Conservation (phyloP, 257 asterid species). For the Asclepias syriaca region DNA sequence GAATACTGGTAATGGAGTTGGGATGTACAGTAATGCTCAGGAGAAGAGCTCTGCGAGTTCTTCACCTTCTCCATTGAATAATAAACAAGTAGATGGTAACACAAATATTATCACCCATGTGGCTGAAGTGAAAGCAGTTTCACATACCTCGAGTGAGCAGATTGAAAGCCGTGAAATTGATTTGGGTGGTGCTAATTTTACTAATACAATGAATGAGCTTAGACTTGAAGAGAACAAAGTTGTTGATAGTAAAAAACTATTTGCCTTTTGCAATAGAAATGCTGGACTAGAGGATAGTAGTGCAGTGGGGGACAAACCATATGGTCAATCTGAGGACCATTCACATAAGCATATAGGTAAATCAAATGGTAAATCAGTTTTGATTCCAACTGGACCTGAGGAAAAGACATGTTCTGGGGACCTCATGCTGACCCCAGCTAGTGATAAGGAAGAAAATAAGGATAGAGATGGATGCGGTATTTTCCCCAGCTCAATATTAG, state of each 20-base stretch:
- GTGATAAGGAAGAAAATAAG: constrained; percentile 22
- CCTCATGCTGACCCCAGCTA: constrained; percentile 19
- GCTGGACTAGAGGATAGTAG: constrained; percentile 27
- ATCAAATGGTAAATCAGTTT: constrained; percentile 18
- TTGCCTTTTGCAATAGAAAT: constrained; percentile 29
- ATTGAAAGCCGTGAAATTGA: constrained; percentile 27
- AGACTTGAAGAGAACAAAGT: constrained; percentile 24
- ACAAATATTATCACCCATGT: not conserved
- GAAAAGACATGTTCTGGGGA: constrained; percentile 22
- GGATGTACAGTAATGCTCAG: constrained; percentile 20
- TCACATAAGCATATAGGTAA: constrained; percentile 18
- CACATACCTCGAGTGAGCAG: constrained; percentile 27
- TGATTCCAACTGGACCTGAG: constrained; percentile 22
- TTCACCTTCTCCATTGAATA: constrained; percentile 21
- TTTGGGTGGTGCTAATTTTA: constrained; percentile 20
- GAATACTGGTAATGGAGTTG: constrained; percentile 24
- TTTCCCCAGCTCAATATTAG: constrained; percentile 20
- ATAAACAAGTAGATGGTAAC: constrained; percentile 15
- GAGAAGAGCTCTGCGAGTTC: constrained; percentile 19
- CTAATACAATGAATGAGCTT: constrained; percentile 23
- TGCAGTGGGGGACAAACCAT: constrained; percentile 26
- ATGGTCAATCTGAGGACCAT: constrained; percentile 18
- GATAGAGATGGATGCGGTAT: constrained; percentile 15
- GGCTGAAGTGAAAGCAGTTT: constrained; percentile 26
- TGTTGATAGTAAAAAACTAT: constrained; percentile 28